Base-by-base conservation (phyloP, 768 basidiomycete species). In the Boletus reticulatus region DNA sequence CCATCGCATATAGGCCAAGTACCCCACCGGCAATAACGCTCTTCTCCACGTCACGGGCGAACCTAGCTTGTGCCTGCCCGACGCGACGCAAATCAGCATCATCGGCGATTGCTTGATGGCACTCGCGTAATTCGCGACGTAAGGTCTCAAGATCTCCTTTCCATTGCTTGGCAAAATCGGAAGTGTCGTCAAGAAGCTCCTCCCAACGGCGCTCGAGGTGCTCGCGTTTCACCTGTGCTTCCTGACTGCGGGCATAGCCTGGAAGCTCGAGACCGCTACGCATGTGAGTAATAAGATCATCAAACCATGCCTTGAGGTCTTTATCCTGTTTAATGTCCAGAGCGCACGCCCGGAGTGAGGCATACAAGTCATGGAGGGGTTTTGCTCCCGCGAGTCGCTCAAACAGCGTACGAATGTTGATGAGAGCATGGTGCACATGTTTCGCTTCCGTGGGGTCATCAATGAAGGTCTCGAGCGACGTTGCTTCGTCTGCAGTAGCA, bases 381-480 rank as follows among this genome's bases (percentile, higher is more conserved):
- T 73, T 80, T 6, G 67, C 72, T 10, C 62, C 65, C 0, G 85
- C 78, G 20, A 85, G 68, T 12, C 87, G 86, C 60, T 84, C 80
- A 38, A 81, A 64, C n/a, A 79, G 69, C 6, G 59, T 61, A 36
- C 72, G 72, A 1, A 80, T 56, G 34, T 67, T 67, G 13, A 68
- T 58, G 27, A 89, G 68, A 4, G 83, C 84, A 38, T 77, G 75
- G 44, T 79, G 72, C 27, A 88, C 66, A 58, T 87, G 84, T 63
- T 87, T 79, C 48, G 84, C 85, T 4, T 80, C 75, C 1, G 85
- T 83, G 17, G 84, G 79, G 48, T 90, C 87, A 10, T 80, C 66
- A 52, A 89, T 75, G 63, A 89, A 80, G 3, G 76, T 75, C 14
- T 79, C 75, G 36, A 89, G 73, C 0, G 81, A 79, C 24, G 76